Evolutionary conservation across 352 stramenopile species (phyloP), one percentile per base, ranked within the genome.

Genomic region (Bremia lactucae): DNA sequence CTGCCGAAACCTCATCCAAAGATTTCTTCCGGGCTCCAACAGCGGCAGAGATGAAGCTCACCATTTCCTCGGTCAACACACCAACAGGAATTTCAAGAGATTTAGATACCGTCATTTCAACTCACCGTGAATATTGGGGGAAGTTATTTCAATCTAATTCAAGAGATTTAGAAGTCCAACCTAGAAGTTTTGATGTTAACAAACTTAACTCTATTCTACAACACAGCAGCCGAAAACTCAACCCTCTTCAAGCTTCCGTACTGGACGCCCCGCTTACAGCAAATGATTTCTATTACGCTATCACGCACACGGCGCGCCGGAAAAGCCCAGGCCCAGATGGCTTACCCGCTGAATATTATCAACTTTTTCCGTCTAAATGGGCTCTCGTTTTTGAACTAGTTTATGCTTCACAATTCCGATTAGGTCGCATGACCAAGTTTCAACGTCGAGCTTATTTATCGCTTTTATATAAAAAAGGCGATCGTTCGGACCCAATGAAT

Each of bases 61-160:
- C 19, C 19, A 13, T 52, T 26, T 35, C 28, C 1, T 52, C 44
- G 10, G 15, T 45, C 1, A 15, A 52, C n/a, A 52, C 35, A 15
- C 6, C 44, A 9, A 13, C 7, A 6, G 36, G 35, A 20, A 11
- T 52, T 4, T 45, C 36, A 3, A 28, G 14, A 11, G 45, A 52
- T 6, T 28, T 21, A 2, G 20, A 33, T 2, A 25, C 29, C 2
- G 46, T 52, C 9, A 29, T 35, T 3, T 18, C 35, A 3, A 40
- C 25, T 9, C 35, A 52, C 10, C 35, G 44, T n/a, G 4, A 21
- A 18, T 52, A 45, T 33, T 45, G 44, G 36, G 36, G 44, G 7
- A 40, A 11, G 1, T 5, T 52, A 0, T 52, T 52, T 20, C 36
- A 40, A 18, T 52, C 44, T 2, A 14, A 45, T 20, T 42, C 26